Evolutionary conservation across 371 early-diverging fungal genomes (phyloP).

Genomic region (Thermomucor indicae-seudaticae): DNA sequence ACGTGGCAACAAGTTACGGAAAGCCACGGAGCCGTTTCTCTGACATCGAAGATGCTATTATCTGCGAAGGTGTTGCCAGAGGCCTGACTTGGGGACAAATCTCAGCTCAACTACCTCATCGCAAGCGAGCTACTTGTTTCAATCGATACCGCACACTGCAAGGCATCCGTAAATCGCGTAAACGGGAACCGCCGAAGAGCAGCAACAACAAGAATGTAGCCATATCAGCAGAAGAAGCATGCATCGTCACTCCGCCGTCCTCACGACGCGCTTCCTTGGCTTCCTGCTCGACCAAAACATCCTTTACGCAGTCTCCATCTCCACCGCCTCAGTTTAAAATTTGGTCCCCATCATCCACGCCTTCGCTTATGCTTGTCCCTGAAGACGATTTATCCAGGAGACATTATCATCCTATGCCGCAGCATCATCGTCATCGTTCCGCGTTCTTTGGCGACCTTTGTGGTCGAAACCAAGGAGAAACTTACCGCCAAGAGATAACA

Average conservation of each 20-base stretch:
- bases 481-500: too few species aligned
- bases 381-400: too few species aligned
- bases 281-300: slow-evolving; percentile 5
- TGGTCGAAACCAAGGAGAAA: too few species aligned
- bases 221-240: too few species aligned
- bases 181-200: not conserved
- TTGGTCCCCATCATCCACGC: not conserved
- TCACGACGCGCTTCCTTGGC: slow-evolving; percentile 10
- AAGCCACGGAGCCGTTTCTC: slow-evolving; percentile 47
- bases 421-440: too few species aligned
- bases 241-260: slow-evolving; percentile 6
- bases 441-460: too few species aligned
- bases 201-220: too few species aligned
- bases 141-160: slow-evolving; percentile 42
- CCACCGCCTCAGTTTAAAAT: not conserved
- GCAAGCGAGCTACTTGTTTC: slow-evolving; percentile 48
- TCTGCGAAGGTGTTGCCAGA: slow-evolving; percentile 41
- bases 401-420: too few species aligned
- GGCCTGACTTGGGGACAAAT: slow-evolving; percentile 47
- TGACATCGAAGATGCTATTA: slow-evolving; percentile 37
- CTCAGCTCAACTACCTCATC: slow-evolving; percentile 33
- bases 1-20: slow-evolving; percentile 11
- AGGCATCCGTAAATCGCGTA: slow-evolving; percentile 47
- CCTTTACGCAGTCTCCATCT: not conserved
- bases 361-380: not conserved